Evolutionary conservation across 2,329 filamentous ascomycete genomes (phyloP), one percentile per base, ranked within the genome.

Genomic region (Paramyrothecium roridum): DNA sequence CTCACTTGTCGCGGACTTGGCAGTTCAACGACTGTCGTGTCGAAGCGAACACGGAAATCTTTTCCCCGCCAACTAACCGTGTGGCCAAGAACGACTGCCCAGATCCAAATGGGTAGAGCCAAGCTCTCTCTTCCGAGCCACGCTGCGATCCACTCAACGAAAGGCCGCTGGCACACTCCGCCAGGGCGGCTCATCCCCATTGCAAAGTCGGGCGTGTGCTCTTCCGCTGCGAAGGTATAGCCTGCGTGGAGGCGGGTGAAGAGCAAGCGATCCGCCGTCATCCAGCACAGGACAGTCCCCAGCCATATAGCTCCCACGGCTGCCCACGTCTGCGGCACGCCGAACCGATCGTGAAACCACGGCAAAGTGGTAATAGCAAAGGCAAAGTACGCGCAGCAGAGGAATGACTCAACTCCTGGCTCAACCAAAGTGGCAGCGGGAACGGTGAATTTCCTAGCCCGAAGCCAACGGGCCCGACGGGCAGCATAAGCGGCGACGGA

Each of bases 401-500:
- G 68, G 34, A 99, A 82, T 26, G 88, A 89, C 71, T 99, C 95
- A 1, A 96, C 92, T 2, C 92, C 93, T 0, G 93, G 95, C 68
- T 99, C 95, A 3, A 97, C 90, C 1, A 97, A 76, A 0, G 96
- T 98, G 0, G 95, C 96, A 0, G 89, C 78, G 2, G 91, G 81
- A 16, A 99, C 95, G 0, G 93, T 97, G 77, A 91, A 98, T 71
- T 99, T 99, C 48, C 95, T 82, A 1, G 96, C 96, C 7, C 95
- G 85, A 22, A 98, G 78, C 95, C 95, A 99, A 52, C 95, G 84
- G 3, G 93, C 87, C 22, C 95, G 83, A 13, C 95, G 86, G 6
- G 87, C 89, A 48, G 90, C 81, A 67, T 96, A 98, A 26, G 90
- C 87, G 3, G 70, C 67, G 1, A 96, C 79, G 2, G 88, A 87